These are phyloP conservation scores for Apiospora phragmitis DNA, from an alignment of 2,329 filamentous ascomycete species.

Conservation along the genomic window DNA sequence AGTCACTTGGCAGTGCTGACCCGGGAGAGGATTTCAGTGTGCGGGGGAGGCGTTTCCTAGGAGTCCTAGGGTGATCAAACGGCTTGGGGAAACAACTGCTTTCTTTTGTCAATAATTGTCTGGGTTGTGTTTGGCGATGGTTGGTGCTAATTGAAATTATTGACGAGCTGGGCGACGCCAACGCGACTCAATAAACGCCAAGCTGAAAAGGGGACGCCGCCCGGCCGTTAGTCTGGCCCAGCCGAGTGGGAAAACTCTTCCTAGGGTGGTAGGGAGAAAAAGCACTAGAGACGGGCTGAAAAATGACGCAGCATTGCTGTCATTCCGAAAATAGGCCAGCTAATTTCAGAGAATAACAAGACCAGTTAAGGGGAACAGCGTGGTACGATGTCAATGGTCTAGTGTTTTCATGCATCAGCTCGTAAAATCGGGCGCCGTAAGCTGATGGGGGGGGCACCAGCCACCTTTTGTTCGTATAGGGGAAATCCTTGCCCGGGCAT, in stretches of 20 bases:
- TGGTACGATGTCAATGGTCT: not conserved
- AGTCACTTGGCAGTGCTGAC: not conserved
- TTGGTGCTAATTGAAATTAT: not conserved
- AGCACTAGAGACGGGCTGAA: not conserved
- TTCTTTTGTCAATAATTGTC: not conserved
- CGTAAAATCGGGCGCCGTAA: not conserved
- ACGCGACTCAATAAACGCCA: constrained; percentile 1
- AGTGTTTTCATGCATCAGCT: not conserved
- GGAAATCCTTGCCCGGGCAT: not conserved
- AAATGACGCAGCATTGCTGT: constrained; percentile 3
- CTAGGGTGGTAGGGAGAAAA: not conserved
- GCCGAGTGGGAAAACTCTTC: not conserved
- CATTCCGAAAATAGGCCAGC: constrained; percentile 2
- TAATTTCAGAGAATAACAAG: not conserved
- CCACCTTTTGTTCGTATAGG: not conserved
- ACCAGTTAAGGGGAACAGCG: not conserved
- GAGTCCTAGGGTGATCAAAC: not conserved
- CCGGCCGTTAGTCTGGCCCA: not conserved
- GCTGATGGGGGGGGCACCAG: not conserved
- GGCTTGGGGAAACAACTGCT: not conserved
- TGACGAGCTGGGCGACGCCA: not conserved
- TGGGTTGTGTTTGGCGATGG: not conserved
- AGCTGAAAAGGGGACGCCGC: not conserved
- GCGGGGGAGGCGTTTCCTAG: not conserved
- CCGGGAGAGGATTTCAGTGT: not conserved